Evolutionary conservation across 2,329 filamentous ascomycete species (phyloP).

Genomic region (Xylaria sp.): DNA sequence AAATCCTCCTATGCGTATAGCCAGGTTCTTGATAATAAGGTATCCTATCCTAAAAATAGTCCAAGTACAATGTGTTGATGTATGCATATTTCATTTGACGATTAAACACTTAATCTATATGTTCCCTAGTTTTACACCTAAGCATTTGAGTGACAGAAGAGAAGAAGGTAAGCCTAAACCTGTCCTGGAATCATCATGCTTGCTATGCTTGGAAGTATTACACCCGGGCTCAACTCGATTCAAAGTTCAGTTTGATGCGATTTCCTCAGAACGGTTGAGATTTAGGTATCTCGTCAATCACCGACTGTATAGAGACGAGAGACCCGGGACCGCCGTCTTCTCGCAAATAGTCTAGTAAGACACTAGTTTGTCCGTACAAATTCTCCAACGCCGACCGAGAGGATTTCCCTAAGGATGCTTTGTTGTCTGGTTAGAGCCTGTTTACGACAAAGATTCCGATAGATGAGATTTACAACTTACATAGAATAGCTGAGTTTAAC

Average conservation of each 20-base stretch:
- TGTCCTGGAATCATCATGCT: not conserved
- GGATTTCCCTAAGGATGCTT: conserved; percentile 90
- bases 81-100: not conserved
- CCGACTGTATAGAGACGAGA: conserved; percentile 73
- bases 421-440: conserved; percentile 28
- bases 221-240: not conserved
- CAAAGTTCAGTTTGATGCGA: not conserved
- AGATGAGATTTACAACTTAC: conserved; percentile 61
- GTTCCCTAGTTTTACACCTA: not conserved
- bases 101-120: conserved; percentile 1
- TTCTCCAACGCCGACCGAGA: conserved; percentile 86
- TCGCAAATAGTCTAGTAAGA: conserved; percentile 83
- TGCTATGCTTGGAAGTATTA: conserved; percentile 9
- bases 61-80: not conserved
- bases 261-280: conserved; percentile 48
- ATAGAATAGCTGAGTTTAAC: conserved; percentile 89
- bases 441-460: not conserved
- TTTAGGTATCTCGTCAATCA: conserved; percentile 60
- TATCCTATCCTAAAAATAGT: too few species aligned
- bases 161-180: not conserved
- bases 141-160: not conserved
- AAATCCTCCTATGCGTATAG: not conserved
- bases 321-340: conserved; percentile 83
- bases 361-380: conserved; percentile 85
- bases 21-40: too few species aligned